These are phyloP conservation scores for Nymphaea thermarum DNA, from an alignment of 164 flowering plant genomes.

Conservation along the genomic window DNA sequence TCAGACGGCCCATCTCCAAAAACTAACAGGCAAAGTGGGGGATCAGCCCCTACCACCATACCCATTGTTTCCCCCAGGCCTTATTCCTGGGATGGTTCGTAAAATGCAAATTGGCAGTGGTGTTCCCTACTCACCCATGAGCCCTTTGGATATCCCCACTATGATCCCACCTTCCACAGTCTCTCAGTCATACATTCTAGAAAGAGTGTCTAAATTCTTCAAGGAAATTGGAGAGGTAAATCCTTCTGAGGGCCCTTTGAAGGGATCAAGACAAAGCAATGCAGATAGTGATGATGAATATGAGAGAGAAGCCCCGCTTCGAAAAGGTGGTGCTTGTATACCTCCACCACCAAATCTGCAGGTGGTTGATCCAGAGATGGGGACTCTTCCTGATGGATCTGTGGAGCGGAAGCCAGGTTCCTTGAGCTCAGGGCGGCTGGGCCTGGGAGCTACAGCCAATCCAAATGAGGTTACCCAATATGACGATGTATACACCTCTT, in stretches of 20 bases:
- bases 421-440: conserved; percentile 64
- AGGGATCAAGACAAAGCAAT: conserved; percentile 23
- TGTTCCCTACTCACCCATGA: conserved; percentile 95
- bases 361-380: conserved; percentile 73
- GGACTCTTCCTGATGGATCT: conserved; percentile 66
- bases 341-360: conserved; percentile 74
- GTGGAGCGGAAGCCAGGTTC: conserved; percentile 62
- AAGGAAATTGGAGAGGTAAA: conserved; percentile 92
- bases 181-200: conserved; percentile 64
- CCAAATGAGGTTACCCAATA: conserved; percentile 89
- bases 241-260: conserved; percentile 88
- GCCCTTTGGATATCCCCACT: conserved; percentile 97
- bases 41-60: conserved; percentile 71
- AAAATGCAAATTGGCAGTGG: conserved; percentile 99
- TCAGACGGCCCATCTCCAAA: conserved; percentile 29
- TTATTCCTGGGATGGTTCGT: conserved; percentile 94
- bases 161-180: conserved; percentile 79
- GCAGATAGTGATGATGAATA: conserved; percentile 53
- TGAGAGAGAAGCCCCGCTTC: conserved; percentile 52
- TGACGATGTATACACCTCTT: conserved; percentile 90
- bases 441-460: conserved; percentile 84
- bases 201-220: conserved; percentile 84
- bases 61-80: conserved; percentile 95
- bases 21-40: conserved; percentile 19
- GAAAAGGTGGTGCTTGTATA: conserved; percentile 95